phyloP scores from a whole-genome alignment of 768 basidiomycete species.

The Amanita inopinata region DNA sequence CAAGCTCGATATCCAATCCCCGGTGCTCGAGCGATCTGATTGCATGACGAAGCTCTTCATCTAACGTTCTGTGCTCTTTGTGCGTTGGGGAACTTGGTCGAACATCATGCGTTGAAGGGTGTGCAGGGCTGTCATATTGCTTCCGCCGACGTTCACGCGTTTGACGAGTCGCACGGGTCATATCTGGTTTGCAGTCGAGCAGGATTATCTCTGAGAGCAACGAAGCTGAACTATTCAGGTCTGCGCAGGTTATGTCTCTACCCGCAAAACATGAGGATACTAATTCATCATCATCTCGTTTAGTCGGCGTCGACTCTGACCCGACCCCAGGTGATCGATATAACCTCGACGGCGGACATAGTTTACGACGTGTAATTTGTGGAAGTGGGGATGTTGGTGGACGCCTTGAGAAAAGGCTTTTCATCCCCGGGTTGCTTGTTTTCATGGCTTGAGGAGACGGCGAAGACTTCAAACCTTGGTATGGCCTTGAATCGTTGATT shows the following conservation, averaged over 20 bases:
- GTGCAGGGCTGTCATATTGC: neutral
- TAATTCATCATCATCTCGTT: too few species aligned
- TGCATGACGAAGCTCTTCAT: slow-evolving; percentile 54
- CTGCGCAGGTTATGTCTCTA: too few species aligned
- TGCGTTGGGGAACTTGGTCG: neutral
- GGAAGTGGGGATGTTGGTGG: slow-evolving; percentile 60
- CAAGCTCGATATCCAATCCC: slow-evolving; percentile 23
- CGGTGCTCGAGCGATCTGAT: slow-evolving; percentile 18
- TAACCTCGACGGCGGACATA: slow-evolving; percentile 34
- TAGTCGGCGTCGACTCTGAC: too few species aligned
- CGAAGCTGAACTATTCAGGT: too few species aligned
- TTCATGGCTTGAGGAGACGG: neutral
- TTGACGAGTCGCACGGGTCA: too few species aligned
- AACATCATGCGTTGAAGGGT: neutral
- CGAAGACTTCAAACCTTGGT: neutral
- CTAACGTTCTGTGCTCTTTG: slow-evolving; percentile 49
- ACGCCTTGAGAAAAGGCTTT: slow-evolving; percentile 45
- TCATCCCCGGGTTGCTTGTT: slow-evolving; percentile 2
- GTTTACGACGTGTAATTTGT: slow-evolving; percentile 40
- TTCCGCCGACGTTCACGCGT: neutral
- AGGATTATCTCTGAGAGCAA: too few species aligned
- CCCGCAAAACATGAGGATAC: too few species aligned
- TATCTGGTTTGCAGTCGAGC: too few species aligned
- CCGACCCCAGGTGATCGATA: neutral
- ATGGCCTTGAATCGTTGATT: neutral